Percentiles rank a stretch among this genome's conserved stretches.
Evolutionary conservation across 2,329 filamentous ascomycete genomes (phyloP).

Genomic region (Mariannaea sp.): DNA sequence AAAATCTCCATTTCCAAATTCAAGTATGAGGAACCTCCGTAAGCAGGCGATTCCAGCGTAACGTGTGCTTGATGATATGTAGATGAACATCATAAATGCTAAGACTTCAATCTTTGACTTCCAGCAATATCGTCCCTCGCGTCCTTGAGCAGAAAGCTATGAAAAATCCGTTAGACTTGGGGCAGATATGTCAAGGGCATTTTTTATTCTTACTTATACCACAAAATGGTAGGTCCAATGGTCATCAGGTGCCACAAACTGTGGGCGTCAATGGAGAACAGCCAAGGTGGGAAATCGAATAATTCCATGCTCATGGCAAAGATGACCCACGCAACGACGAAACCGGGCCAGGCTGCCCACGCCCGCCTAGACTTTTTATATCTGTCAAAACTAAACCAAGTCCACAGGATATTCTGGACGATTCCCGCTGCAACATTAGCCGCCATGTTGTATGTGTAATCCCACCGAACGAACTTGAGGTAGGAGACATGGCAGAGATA

Average conservation of each 20-base stretch:
- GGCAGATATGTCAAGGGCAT: neutral
- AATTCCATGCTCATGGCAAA: slow-evolving; percentile 95
- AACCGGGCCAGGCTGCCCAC: slow-evolving; percentile 88
- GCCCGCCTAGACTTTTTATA: slow-evolving; percentile 72
- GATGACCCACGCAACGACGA: slow-evolving; percentile 91
- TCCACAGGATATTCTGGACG: slow-evolving; percentile 84
- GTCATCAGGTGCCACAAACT: slow-evolving; percentile 96
- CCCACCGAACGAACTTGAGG: slow-evolving; percentile 83
- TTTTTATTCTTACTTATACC: slow-evolving; percentile 84
- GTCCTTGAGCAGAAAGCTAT: slow-evolving; percentile 85
- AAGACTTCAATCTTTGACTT: slow-evolving; percentile 69
- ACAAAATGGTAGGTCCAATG: slow-evolving; percentile 83
- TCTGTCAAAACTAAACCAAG: slow-evolving; percentile 75
- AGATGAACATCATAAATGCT: neutral
- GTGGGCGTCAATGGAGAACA: slow-evolving; percentile 87
- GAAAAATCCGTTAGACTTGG: slow-evolving; percentile 29
- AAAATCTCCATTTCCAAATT: slow-evolving; percentile 1
- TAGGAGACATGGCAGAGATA: slow-evolving; percentile 82
- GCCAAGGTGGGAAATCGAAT: slow-evolving; percentile 87
- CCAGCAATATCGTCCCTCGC: slow-evolving; percentile 79
- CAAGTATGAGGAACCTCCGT: neutral
- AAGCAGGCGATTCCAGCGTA: neutral
- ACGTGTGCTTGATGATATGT: neutral
- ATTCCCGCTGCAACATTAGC: slow-evolving; percentile 86
- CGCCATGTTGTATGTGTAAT: slow-evolving; percentile 98